These are phyloP conservation scores for Paecilomyces niveus DNA, from an alignment of 2,329 filamentous ascomycete species.

Conservation along the genomic window DNA sequence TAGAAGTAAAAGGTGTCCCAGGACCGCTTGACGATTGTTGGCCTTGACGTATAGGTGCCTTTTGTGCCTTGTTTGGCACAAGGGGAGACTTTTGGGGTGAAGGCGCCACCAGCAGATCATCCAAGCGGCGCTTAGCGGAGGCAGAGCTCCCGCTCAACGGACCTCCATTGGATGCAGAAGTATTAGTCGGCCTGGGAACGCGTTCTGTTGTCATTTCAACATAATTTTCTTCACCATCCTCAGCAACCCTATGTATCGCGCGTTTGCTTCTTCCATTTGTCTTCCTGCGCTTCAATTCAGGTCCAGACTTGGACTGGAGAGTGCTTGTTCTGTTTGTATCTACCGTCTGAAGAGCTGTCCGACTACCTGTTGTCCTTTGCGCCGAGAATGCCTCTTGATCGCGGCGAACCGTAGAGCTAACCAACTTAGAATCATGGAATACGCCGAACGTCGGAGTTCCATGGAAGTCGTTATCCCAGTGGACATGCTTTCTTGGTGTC, in stretches of 20 bases:
- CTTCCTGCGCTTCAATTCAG: slow-evolving; percentile 30
- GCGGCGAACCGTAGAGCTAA: not conserved
- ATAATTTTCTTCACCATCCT: slow-evolving; percentile 40
- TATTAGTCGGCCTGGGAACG: not conserved
- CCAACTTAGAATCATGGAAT: not conserved
- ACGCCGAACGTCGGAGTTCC: not conserved
- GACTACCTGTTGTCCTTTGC: slow-evolving; percentile 1
- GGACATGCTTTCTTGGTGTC: slow-evolving; percentile 34
- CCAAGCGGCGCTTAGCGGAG: slow-evolving; percentile 16
- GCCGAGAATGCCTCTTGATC: not conserved
- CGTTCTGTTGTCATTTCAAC: not conserved
- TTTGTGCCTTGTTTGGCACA: slow-evolving; percentile 1
- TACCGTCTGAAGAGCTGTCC: slow-evolving; percentile 18
- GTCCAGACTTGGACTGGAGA: slow-evolving; percentile 5
- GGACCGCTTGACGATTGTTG: not conserved
- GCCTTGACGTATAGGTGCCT: not conserved
- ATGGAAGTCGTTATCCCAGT: not conserved
- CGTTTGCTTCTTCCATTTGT: slow-evolving; percentile 18
- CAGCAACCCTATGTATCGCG: slow-evolving; percentile 41
- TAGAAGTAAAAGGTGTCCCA: not conserved
- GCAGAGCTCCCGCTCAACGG: not conserved
- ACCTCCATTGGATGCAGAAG: not conserved
- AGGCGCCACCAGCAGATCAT: slow-evolving; percentile 24
- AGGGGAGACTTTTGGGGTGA: slow-evolving; percentile 16
- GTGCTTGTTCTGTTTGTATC: slow-evolving; percentile 18